Base-by-base conservation (phyloP, 148 eudicot species). In the Rhododendron ferrugineum region DNA sequence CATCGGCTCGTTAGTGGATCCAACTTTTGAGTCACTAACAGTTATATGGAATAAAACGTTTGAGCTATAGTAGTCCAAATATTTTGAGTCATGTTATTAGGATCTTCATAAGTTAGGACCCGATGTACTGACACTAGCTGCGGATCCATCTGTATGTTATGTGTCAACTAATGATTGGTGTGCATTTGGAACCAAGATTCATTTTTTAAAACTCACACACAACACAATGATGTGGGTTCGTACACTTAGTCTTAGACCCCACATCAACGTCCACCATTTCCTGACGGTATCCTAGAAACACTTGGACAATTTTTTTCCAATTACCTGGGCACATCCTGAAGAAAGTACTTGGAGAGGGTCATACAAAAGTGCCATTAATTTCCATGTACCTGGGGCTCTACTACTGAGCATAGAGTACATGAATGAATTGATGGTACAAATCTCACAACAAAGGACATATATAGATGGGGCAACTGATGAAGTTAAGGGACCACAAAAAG, bases 401-500 rank as follows among this genome's bases (percentile, higher is more conserved):
- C 74, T 34, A 34, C 23, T 73, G 44, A 36, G 36, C 77, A 73
- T 16, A 20, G 44, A 40, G 26, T 77, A 42, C 80, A 22, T 77
- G 54, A 44, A 0, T 7, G 28, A 37, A 16, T 77, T 42, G 80
- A 77, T 42, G 34, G 14, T 44, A 77, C 52, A 77, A 77, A 77
- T 42, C 50, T 77, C 30, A 42, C 32, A 77, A 77, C 14, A 30
- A 18, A 83, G 22, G 62, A 42, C 4, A 28, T 52, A 46, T 14
- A 28, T n/a, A 42, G 60, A 83, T 68, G 42, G 52, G 37, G 2
- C 28, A 42, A 66, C 42, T 7, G 40, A 40, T 68, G 1, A 7
- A 83, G 58, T 83, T 68, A 26, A 26, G 58, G 77, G 42, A 73
- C 72, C 60, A 73, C 62, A 83, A 82, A 30, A 82, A 22, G 76